These are phyloP conservation scores for Bryoerythrophyllum caledonicum DNA, from an alignment of 225 moss, liverwort and hornwort species.

Conservation along the genomic window DNA sequence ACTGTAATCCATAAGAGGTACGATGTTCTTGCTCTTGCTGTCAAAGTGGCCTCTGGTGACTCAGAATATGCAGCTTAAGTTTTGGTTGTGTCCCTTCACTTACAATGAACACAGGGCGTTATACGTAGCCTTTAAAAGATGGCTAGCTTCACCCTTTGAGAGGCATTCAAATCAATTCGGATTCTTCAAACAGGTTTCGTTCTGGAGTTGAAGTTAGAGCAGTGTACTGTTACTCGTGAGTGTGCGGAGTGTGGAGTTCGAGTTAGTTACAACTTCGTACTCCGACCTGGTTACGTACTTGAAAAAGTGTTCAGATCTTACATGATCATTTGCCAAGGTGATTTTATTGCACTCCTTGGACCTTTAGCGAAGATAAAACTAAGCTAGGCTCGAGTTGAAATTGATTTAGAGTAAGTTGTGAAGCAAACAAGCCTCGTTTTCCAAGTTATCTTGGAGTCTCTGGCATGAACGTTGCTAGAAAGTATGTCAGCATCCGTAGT, in stretches of 20 bases:
- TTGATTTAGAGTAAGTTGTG: neutral
- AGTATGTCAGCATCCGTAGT: neutral
- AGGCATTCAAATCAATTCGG: neutral
- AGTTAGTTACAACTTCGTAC: neutral
- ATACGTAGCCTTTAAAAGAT: neutral
- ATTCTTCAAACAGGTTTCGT: neutral
- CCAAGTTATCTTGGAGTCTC: neutral
- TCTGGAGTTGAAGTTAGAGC: neutral
- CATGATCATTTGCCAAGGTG: neutral
- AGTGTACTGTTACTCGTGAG: neutral
- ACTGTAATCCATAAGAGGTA: constrained; percentile 13
- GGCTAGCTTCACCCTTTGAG: neutral
- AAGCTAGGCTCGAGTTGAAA: neutral
- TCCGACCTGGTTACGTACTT: neutral
- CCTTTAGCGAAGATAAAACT: neutral
- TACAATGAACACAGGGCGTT: too few species aligned
- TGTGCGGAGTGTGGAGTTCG: neutral
- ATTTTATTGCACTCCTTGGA: neutral
- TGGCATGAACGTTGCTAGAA: neutral
- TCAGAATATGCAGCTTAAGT: neutral
- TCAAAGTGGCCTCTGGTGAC: neutral
- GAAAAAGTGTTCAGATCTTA: neutral
- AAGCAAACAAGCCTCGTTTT: neutral
- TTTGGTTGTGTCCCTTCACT: neutral
- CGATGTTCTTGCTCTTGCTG: constrained; percentile 4